phyloP scores from a whole-genome alignment of 805 yeast species.

The Saccharomycopsis synnaedendra region DNA sequence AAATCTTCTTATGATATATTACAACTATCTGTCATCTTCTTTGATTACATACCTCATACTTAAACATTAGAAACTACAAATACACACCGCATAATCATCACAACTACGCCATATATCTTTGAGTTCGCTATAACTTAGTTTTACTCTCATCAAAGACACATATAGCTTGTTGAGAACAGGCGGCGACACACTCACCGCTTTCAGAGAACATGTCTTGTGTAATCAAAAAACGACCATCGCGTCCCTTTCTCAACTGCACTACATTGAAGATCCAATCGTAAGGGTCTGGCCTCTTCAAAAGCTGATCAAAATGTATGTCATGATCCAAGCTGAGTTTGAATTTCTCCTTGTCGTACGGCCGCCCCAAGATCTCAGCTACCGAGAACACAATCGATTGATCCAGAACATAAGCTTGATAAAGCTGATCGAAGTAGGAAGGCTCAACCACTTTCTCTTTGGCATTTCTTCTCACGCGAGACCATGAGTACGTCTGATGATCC shows the following conservation, averaged over 20 bases:
- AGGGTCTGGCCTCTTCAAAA: not conserved
- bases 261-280: conserved; percentile 2
- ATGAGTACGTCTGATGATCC: no score
- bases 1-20: no score
- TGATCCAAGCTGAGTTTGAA: conserved; percentile 6
- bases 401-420: conserved; percentile 1
- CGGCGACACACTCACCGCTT: conserved; percentile 2
- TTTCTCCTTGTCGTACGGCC: not conserved
- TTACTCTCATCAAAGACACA: not conserved
- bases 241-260: not conserved
- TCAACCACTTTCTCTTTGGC: no score
- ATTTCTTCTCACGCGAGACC: no score
- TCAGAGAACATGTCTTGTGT: not conserved
- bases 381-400: not conserved
- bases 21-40: no score
- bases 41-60: no score
- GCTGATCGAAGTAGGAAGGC: conserved; percentile 2
- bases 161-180: not conserved
- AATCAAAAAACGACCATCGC: not conserved
- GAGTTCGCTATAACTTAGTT: not conserved
- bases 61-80: no score
- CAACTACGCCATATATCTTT: no score
- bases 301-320: conserved; percentile 2
- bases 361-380: conserved; percentile 1
- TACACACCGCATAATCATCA: no score